phyloP scores from a whole-genome alignment of 176 grass and related monocot species.

The Oryza glaberrima region DNA sequence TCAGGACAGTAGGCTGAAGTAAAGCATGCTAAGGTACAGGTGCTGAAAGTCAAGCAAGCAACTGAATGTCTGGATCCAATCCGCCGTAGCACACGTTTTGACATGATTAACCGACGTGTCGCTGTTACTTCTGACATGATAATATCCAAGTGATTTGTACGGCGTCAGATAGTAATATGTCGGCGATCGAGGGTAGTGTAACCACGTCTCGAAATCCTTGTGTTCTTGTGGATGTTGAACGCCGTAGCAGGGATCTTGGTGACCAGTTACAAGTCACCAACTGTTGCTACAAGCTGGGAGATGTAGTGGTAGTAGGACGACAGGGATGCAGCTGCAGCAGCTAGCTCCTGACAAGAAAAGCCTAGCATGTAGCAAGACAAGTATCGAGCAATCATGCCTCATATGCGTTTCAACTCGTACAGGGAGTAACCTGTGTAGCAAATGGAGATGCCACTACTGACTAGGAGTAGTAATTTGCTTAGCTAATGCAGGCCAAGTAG shows the following conservation, averaged over 20 bases:
- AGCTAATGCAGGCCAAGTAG: not conserved
- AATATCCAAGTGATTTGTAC: not conserved
- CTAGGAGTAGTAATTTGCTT: too few relatives aligned
- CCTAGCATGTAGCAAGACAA: not conserved
- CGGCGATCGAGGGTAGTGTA: not conserved
- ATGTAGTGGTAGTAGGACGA: not conserved
- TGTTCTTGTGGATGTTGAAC: not conserved
- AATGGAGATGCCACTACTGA: not conserved
- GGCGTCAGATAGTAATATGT: not conserved
- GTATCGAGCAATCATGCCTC: not conserved
- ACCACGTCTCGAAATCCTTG: not conserved
- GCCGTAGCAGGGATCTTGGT: slow-evolving; percentile 16
- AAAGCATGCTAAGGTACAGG: not conserved
- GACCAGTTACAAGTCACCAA: not conserved
- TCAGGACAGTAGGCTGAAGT: not conserved
- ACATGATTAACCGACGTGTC: not conserved
- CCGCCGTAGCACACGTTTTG: not conserved
- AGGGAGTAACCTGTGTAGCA: not conserved
- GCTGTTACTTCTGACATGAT: not conserved
- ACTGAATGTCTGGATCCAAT: not conserved
- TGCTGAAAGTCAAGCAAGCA: not conserved
- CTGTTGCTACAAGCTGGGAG: slow-evolving; percentile 2
- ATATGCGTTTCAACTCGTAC: slow-evolving; percentile 1
- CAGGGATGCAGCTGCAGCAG: not conserved
- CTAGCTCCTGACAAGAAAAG: not conserved